Percentiles rank a stretch among this genome's conserved stretches.
These are phyloP conservation scores for Phytophthora capsici DNA, from an alignment of 352 stramenopile species.

Conservation along the genomic window DNA sequence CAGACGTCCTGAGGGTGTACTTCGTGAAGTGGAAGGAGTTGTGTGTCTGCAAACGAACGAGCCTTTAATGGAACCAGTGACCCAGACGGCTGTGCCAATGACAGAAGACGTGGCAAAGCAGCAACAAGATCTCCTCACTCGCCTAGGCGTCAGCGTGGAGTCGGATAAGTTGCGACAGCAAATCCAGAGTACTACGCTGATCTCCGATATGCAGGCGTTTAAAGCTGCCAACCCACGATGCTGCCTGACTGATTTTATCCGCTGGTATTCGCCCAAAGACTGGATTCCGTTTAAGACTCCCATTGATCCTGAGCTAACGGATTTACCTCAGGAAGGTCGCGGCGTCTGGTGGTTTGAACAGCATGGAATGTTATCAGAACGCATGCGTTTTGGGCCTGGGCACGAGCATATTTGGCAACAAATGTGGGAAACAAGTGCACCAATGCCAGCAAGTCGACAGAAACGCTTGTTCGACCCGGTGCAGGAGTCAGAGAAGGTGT, in stretches of 20 bases:
- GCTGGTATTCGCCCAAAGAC: conserved; percentile 86
- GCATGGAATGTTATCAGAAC: conserved; percentile 72
- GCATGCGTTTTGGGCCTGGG: conserved; percentile 61
- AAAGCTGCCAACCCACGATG: conserved; percentile 78
- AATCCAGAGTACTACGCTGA: conserved; percentile 71
- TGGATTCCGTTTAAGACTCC: conserved; percentile 61
- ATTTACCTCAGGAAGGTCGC: conserved; percentile 50
- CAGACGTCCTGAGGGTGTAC: conserved; percentile 39
- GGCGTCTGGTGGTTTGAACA: conserved; percentile 74
- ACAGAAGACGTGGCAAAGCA: conserved; percentile 83
- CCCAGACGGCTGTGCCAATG: conserved; percentile 68
- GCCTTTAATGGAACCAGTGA: conserved; percentile 68
- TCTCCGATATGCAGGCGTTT: conserved; percentile 89
- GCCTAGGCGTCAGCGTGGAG: conserved; percentile 66
- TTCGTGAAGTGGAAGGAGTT: conserved; percentile 39
- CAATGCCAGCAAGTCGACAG: conserved; percentile 66
- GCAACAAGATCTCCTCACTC: conserved; percentile 77
- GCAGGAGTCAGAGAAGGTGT: conserved; percentile 82
- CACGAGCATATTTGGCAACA: conserved; percentile 72
- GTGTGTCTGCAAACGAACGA: conserved; percentile 55
- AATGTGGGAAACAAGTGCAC: conserved; percentile 68
- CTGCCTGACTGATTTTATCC: conserved; percentile 82
- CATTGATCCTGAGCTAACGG: conserved; percentile 15
- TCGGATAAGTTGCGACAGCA: conserved; percentile 76
- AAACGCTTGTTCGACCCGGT: conserved; percentile 75